These are phyloP conservation scores for Trichoderma asperellum DNA, from an alignment of 2,329 filamentous ascomycete species.

Conservation along the genomic window DNA sequence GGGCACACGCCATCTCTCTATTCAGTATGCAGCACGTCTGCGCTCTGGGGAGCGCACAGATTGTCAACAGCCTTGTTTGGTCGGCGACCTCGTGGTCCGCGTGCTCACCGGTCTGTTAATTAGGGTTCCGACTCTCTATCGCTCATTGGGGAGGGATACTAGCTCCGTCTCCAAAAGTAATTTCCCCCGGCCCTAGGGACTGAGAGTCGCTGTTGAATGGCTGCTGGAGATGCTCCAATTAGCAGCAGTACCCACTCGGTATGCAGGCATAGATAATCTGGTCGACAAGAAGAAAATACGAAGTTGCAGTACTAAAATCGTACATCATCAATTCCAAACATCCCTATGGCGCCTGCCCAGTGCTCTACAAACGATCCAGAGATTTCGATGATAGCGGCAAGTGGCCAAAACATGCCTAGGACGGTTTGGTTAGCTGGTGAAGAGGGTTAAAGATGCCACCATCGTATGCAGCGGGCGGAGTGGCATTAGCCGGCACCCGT, in stretches of 20 bases:
- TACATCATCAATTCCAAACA: not conserved
- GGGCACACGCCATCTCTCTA: not conserved
- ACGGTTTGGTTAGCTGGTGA: not conserved
- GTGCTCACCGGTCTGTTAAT: conserved; percentile 9
- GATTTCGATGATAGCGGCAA: not conserved
- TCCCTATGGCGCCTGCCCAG: not conserved
- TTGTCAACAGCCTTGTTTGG: conserved; percentile 7
- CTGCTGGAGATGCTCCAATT: conserved; percentile 7
- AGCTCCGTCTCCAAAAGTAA: conserved; percentile 8
- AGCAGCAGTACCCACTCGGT: conserved; percentile 8
- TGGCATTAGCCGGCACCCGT: conserved; percentile 24
- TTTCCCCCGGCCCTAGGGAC: conserved; percentile 4
- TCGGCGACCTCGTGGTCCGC: conserved; percentile 19
- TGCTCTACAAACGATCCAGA: not conserved
- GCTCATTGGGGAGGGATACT: not conserved
- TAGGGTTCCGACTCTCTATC: not conserved
- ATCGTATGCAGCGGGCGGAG: conserved; percentile 20
- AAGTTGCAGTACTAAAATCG: conserved; percentile 21
- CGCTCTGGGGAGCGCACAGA: not conserved
- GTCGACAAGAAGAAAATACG: not conserved
- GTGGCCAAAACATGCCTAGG: not conserved
- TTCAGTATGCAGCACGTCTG: not conserved
- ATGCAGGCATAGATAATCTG: conserved; percentile 9
- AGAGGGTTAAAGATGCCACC: conserved; percentile 18
- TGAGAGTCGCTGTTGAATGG: conserved; percentile 3